Conservation (phyloP, 306 rosid species). For the Castanea crenata region DNA sequence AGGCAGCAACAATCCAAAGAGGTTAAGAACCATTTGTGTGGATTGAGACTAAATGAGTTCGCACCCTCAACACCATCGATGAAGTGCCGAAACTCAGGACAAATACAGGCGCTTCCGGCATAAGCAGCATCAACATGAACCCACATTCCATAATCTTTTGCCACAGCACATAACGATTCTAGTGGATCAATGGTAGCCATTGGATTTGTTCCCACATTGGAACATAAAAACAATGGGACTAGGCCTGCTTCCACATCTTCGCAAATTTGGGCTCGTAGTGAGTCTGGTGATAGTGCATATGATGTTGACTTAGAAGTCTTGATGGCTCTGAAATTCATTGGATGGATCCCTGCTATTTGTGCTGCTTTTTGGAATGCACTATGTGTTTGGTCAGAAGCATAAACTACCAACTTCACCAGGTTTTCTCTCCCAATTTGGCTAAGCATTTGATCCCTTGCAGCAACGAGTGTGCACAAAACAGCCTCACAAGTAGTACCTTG, state of each 20-base stretch:
- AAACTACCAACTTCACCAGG: slow-evolving; percentile 25
- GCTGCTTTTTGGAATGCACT: slow-evolving; percentile 29
- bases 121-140: slow-evolving; percentile 48
- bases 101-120: slow-evolving; percentile 43
- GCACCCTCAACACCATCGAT: slow-evolving; percentile 29
- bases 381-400: slow-evolving; percentile 54
- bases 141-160: slow-evolving; percentile 38
- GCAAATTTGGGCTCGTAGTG: background rate
- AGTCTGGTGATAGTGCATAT: slow-evolving; percentile 25
- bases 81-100: slow-evolving; percentile 41
- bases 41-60: slow-evolving; percentile 39
- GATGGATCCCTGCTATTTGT: slow-evolving; percentile 27
- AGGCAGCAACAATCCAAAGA: slow-evolving; percentile 41
- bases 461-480: slow-evolving; percentile 29
- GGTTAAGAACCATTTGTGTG: slow-evolving; percentile 45
- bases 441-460: slow-evolving; percentile 34
- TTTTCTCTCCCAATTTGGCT: slow-evolving; percentile 13
- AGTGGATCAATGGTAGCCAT: slow-evolving; percentile 38
- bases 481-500: slow-evolving; percentile 50
- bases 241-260: slow-evolving; percentile 26
- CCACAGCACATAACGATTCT: slow-evolving; percentile 13
- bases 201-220: slow-evolving; percentile 44
- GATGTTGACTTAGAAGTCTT: slow-evolving; percentile 16
- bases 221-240: slow-evolving; percentile 30
- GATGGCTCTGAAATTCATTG: slow-evolving; percentile 17